phyloP scores from a whole-genome alignment of 2,329 filamentous ascomycete species.

The Amylocarpus encephaloides region DNA sequence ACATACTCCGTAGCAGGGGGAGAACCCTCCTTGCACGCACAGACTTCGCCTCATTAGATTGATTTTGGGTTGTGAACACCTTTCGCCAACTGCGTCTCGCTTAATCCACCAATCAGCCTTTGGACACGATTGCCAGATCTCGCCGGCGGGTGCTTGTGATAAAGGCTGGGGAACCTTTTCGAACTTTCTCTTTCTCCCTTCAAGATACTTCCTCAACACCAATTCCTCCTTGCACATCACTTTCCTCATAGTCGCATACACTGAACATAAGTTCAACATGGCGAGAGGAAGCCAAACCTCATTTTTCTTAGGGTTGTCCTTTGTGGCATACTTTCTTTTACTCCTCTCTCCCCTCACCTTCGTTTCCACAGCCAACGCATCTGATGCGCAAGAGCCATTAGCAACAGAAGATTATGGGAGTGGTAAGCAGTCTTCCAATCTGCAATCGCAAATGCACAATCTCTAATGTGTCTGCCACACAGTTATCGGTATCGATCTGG shows the following conservation, averaged over 20 bases:
- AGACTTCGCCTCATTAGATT: constrained; percentile 2
- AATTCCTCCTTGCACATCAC: constrained; percentile 7
- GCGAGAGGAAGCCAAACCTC: constrained; percentile 57
- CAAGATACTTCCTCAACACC: constrained; percentile 7
- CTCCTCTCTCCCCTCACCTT: constrained; percentile 84
- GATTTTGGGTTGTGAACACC: neutral
- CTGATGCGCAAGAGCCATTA: constrained; percentile 59
- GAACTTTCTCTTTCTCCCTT: neutral
- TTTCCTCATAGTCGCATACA: constrained; percentile 12
- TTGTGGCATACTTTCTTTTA: constrained; percentile 85
- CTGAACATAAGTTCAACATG: constrained; percentile 40
- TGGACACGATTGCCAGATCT: constrained; percentile 4
- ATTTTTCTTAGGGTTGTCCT: constrained; percentile 75
- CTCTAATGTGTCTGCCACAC: constrained; percentile 16
- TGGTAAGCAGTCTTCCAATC: constrained; percentile 34
- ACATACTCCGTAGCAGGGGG: neutral
- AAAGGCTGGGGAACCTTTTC: constrained; percentile 3
- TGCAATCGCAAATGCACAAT: neutral
- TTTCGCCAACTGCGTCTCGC: neutral
- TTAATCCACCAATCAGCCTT: constrained; percentile 1
- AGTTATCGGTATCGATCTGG: constrained; percentile 94
- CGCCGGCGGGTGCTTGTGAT: constrained; percentile 3
- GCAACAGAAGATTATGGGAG: constrained; percentile 68
- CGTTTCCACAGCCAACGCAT: constrained; percentile 65
- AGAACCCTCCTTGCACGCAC: neutral